Evolutionary conservation across 2,329 filamentous ascomycete genomes (phyloP).

Genomic region (Cladosporium sp.): DNA sequence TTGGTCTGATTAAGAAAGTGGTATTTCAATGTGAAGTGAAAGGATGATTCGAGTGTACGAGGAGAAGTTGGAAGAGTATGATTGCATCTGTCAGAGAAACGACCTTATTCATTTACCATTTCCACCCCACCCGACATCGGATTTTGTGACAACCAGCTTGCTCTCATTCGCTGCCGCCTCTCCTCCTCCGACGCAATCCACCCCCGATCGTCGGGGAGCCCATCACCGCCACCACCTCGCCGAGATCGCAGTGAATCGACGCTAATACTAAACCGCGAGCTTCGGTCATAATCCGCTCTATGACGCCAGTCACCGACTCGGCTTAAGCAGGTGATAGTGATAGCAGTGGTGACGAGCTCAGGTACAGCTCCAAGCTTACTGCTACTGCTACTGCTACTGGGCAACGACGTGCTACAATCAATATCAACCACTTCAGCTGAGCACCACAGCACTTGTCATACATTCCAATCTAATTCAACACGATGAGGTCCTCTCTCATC

Average conservation of each 20-base stretch:
- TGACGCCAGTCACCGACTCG: constrained; percentile 14
- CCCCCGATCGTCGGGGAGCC: background rate
- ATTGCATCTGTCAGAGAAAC: constrained; percentile 1
- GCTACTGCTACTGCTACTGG: background rate
- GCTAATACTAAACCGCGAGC: background rate
- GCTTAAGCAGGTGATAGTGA: background rate
- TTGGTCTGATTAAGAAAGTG: background rate
- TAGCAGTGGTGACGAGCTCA: background rate
- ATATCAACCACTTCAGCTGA: background rate
- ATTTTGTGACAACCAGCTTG: constrained; percentile 8
- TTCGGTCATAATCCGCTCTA: background rate
- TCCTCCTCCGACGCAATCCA: background rate
- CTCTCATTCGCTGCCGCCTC: constrained; percentile 12
- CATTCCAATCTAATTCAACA: background rate
- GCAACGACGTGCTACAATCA: background rate
- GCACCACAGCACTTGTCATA: background rate
- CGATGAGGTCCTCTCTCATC: constrained; percentile 27
- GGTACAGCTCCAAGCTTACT: background rate
- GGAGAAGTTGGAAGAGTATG: background rate
- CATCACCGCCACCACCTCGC: constrained; percentile 6
- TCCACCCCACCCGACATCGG: constrained; percentile 18
- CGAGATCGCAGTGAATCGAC: constrained; percentile 13
- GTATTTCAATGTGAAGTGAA: background rate
- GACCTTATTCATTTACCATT: constrained; percentile 1
- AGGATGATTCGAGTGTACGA: background rate